A percentile compares a stretch with the other conserved stretches of the same genome.
Evolutionary conservation across 208 protist genomes (phyloP).

Genomic region (Crithidia acanthocephali): DNA sequence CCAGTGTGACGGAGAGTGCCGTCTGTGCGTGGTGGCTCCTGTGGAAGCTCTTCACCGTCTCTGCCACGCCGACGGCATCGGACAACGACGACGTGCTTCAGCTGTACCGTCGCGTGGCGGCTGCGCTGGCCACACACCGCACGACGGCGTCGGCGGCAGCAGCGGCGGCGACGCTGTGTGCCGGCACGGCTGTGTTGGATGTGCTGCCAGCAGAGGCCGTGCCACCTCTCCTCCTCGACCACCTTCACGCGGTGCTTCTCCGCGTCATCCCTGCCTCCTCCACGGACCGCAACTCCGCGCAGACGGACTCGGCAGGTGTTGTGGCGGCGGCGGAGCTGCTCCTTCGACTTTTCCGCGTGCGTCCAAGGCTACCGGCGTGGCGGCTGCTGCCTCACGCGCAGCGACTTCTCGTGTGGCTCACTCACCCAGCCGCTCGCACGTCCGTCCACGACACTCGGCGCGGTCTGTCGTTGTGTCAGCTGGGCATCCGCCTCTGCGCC

Average conservation of each 20-base stretch:
- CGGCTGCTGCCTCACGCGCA: conserved; percentile 33
- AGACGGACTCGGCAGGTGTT: background rate
- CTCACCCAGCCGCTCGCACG: background rate
- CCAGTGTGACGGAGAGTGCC: background rate
- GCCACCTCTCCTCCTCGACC: conserved; percentile 18
- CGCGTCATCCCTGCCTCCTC: conserved; percentile 1
- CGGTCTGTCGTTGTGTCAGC: background rate
- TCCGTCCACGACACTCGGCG: background rate
- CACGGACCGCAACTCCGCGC: background rate
- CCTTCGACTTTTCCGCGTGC: conserved; percentile 17
- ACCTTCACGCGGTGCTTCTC: conserved; percentile 2
- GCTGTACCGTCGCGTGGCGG: background rate
- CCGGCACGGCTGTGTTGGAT: background rate
- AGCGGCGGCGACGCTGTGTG: conserved; percentile 13
- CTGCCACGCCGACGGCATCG: background rate
- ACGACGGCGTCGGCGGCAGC: background rate
- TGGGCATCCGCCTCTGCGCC: conserved; percentile 25
- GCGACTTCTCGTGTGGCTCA: conserved; percentile 26
- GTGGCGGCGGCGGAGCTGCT: conserved; percentile 19
- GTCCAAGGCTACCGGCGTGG: conserved; percentile 26
- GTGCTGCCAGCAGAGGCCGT: conserved; percentile 17
- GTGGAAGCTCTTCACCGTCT: conserved; percentile 24
- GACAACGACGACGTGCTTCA: background rate
- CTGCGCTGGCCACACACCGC: background rate
- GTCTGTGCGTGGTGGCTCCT: conserved; percentile 31